Conservation (phyloP, 2,329 filamentous ascomycete species). For the Alternaria arbusti region DNA sequence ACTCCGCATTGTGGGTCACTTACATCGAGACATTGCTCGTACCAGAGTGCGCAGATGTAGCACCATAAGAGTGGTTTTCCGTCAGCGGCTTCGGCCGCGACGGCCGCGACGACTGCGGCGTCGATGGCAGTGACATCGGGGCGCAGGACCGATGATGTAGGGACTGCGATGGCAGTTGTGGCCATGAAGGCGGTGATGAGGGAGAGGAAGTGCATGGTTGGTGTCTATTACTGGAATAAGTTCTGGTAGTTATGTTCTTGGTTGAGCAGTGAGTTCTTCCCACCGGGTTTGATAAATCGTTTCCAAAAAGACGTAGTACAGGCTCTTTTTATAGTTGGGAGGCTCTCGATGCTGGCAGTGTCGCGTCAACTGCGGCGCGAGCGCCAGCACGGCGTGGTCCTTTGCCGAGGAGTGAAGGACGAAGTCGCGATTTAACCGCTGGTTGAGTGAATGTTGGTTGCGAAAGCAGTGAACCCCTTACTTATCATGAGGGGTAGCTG, state of each 20-base stretch:
- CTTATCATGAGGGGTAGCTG: neutral
- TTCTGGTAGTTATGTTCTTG: fast-evolving
- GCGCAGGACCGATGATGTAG: neutral
- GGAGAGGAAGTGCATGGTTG: neutral
- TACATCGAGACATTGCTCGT: neutral
- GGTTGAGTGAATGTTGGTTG: neutral
- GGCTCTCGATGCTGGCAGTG: neutral
- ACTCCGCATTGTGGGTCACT: neutral
- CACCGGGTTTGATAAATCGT: neutral
- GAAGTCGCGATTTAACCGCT: neutral
- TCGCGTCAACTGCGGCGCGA: neutral
- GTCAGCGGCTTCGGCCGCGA: neutral
- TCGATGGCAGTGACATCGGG: neutral
- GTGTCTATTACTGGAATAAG: fast-evolving
- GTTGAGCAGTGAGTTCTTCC: neutral
- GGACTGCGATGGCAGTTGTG: neutral
- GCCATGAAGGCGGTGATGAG: neutral
- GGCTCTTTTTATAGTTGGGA: neutral
- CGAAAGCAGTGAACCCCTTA: neutral
- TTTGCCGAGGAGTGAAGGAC: neutral
- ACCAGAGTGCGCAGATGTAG: neutral
- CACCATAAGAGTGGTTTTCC: neutral
- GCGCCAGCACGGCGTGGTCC: neutral
- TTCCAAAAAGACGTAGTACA: neutral
- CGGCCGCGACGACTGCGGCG: neutral